A percentile compares a stretch with the other conserved stretches of the same genome.
Evolutionary conservation across 495 filamentous ascomycete genomes (phyloP).

Genomic region (Talaromyces nanjingensis): DNA sequence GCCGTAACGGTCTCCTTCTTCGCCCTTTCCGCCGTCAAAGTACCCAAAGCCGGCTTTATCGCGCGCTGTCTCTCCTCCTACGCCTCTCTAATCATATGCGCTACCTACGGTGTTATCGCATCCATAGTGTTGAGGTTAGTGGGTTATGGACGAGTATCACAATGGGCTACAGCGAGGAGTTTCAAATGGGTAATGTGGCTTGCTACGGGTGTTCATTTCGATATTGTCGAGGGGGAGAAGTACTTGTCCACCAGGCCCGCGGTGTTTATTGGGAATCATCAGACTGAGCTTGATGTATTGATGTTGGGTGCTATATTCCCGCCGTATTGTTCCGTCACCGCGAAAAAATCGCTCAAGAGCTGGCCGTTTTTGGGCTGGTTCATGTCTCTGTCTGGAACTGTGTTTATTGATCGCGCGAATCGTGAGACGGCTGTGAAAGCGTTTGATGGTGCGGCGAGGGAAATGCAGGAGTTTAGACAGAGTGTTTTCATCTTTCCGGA

Average conservation of each 20-base stretch:
- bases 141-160: slow-evolving; percentile 67
- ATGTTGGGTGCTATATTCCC: slow-evolving; percentile 86
- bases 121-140: slow-evolving; percentile 63
- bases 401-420: slow-evolving; percentile 92
- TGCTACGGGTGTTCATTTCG: slow-evolving; percentile 73
- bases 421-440: slow-evolving; percentile 72
- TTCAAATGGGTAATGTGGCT: slow-evolving; percentile 77
- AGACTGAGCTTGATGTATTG: slow-evolving; percentile 89
- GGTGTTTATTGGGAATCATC: slow-evolving; percentile 90
- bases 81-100: slow-evolving; percentile 53
- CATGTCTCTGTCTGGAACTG: slow-evolving; percentile 80
- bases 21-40: slow-evolving; percentile 43
- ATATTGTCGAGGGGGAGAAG: slow-evolving; percentile 60
- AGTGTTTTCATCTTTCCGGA: slow-evolving; percentile 93
- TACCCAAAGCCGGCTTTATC: slow-evolving; percentile 56
- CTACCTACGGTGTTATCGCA: slow-evolving; percentile 70
- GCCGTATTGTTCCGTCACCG: slow-evolving; percentile 84
- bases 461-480: slow-evolving; percentile 70
- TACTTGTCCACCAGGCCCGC: slow-evolving; percentile 68
- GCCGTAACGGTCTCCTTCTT: slow-evolving; percentile 51
- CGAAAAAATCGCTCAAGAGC: slow-evolving; percentile 75
- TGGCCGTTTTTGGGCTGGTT: slow-evolving; percentile 95
- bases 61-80: slow-evolving; percentile 69
- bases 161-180: slow-evolving; percentile 74
- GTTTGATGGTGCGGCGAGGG: slow-evolving; percentile 72